These are phyloP conservation scores for Nothophoma quercina DNA, from an alignment of 2,329 filamentous ascomycete genomes.

Conservation along the genomic window DNA sequence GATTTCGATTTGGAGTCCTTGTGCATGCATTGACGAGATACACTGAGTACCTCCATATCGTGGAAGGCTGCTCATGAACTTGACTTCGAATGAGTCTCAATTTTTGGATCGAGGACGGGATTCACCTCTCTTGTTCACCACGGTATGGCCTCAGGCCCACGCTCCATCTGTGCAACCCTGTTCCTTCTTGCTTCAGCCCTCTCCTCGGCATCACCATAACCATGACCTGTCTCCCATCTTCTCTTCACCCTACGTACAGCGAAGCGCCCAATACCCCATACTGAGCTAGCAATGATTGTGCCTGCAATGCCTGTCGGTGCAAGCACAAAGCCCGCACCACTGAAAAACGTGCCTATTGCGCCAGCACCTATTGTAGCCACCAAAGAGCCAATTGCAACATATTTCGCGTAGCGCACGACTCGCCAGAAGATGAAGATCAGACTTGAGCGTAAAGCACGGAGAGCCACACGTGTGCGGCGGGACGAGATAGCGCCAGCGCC, in stretches of 20 bases:
- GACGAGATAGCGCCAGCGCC: slow-evolving; percentile 37
- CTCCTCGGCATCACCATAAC: slow-evolving; percentile 25
- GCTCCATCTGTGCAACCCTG: slow-evolving; percentile 16
- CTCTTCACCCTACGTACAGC: slow-evolving; percentile 44
- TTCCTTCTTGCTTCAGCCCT: slow-evolving; percentile 23
- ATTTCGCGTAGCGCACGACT: slow-evolving; percentile 53
- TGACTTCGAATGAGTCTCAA: not conserved
- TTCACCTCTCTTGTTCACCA: slow-evolving; percentile 23
- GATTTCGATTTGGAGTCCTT: too few species aligned
- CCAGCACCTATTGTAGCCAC: slow-evolving; percentile 50
- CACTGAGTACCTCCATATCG: too few species aligned
- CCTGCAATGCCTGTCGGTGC: slow-evolving; percentile 53
- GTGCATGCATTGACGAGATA: too few species aligned
- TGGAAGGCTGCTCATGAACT: too few species aligned
- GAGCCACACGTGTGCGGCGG: slow-evolving; percentile 50
- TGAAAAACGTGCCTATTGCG: slow-evolving; percentile 47
- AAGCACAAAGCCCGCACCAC: slow-evolving; percentile 52
- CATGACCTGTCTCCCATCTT: slow-evolving; percentile 35
- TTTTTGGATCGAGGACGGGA: not conserved
- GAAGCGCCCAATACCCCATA: slow-evolving; percentile 52
- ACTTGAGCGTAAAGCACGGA: slow-evolving; percentile 49
- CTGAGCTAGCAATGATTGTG: slow-evolving; percentile 44
- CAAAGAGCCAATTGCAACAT: slow-evolving; percentile 51
- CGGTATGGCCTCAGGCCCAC: slow-evolving; percentile 29
- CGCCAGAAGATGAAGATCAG: slow-evolving; percentile 54